Conservation (phyloP, 2,329 filamentous ascomycete genomes). For the Phyllosticta citriasiana region DNA sequence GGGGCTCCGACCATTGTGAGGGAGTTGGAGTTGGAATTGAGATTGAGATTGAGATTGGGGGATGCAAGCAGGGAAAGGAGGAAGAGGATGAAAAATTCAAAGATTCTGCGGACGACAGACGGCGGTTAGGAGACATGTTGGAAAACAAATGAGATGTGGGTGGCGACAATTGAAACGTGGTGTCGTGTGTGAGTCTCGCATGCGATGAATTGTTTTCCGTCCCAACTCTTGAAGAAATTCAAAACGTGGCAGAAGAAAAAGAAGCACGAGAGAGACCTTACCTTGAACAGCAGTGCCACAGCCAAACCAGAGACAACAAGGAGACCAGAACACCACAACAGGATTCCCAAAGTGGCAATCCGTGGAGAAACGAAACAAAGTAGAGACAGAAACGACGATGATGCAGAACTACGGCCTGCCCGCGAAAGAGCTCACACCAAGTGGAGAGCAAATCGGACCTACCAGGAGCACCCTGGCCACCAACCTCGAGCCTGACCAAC, state of each 20-base stretch:
- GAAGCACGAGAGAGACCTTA: too few relatives aligned
- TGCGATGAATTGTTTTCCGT: too few relatives aligned
- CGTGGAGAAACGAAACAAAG: too few relatives aligned
- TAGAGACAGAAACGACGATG: neutral
- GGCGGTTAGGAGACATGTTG: neutral
- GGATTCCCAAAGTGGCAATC: too few relatives aligned
- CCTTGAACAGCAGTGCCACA: too few relatives aligned
- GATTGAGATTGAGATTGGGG: neutral
- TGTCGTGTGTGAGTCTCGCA: too few relatives aligned
- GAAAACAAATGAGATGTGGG: too few relatives aligned
- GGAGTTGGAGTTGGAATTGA: neutral
- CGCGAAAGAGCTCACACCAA: neutral
- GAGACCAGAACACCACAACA: too few relatives aligned
- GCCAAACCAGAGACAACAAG: too few relatives aligned
- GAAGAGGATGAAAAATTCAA: neutral
- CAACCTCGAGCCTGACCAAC: neutral
- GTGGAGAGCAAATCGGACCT: neutral
- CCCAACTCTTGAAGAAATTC: too few relatives aligned
- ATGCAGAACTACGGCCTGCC: neutral
- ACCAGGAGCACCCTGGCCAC: neutral
- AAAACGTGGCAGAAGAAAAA: too few relatives aligned
- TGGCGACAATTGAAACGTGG: too few relatives aligned
- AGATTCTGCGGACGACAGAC: neutral
- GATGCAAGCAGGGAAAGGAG: neutral
- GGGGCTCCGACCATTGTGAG: constrained; percentile 19